Conservation (phyloP, 2,329 filamentous ascomycete genomes). For the Ophiostoma perfectum region DNA sequence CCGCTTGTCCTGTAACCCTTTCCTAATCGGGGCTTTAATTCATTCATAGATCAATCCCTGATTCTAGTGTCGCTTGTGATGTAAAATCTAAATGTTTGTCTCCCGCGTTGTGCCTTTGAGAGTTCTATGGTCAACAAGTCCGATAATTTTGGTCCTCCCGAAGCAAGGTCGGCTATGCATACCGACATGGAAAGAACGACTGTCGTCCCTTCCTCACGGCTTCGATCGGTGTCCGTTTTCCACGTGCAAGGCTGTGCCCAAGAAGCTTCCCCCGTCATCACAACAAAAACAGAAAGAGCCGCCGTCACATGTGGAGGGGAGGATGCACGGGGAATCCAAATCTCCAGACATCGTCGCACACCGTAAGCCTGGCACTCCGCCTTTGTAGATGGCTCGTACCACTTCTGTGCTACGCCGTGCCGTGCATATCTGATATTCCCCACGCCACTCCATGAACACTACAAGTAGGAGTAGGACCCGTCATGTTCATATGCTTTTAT, state of each 20-base stretch:
- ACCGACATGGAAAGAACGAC: neutral
- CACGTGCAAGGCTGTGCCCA: neutral
- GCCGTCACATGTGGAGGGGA: neutral
- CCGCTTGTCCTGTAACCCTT: constrained; percentile 10
- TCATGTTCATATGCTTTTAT: too few relatives aligned
- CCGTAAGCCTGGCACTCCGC: neutral
- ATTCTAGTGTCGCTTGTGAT: too few relatives aligned
- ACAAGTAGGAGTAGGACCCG: too few relatives aligned
- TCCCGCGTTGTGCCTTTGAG: too few relatives aligned
- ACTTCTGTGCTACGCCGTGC: neutral
- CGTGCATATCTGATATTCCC: neutral
- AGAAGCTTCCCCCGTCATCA: neutral
- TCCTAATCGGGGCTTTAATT: neutral
- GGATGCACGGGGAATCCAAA: neutral
- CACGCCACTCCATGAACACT: neutral
- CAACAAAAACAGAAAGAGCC: constrained; percentile 1
- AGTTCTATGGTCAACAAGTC: too few relatives aligned
- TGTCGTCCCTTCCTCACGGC: neutral
- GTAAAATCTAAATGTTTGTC: too few relatives aligned
- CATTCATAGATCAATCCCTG: too few relatives aligned
- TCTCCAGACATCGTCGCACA: neutral
- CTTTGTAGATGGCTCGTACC: neutral
- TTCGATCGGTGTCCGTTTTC: neutral
- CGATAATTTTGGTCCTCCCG: too few relatives aligned
- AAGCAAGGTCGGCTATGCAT: too few relatives aligned